Conservation (phyloP, 2,329 filamentous ascomycete species). For the Fusarium chlamydosporum region DNA sequence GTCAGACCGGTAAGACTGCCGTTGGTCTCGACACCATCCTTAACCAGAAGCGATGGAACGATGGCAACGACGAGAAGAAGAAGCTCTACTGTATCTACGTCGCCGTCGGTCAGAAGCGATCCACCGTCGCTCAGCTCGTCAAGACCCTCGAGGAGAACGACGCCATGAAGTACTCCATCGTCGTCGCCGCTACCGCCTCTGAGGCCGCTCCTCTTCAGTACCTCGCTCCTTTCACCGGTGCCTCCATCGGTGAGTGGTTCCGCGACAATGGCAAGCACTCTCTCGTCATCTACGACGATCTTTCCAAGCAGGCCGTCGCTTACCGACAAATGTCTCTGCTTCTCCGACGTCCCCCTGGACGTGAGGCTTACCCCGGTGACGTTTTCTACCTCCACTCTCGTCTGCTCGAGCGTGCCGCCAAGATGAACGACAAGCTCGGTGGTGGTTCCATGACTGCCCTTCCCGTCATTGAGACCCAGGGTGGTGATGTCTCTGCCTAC, state of each 20-base stretch:
- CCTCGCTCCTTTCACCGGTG: constrained; percentile 91
- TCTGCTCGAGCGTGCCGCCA: constrained; percentile 98
- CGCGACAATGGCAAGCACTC: constrained; percentile 89
- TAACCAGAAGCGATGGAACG: constrained; percentile 99
- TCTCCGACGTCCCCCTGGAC: constrained; percentile 95
- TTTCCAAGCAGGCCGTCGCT: constrained; percentile 97
- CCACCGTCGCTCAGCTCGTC: constrained; percentile 98
- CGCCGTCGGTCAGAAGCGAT: constrained; percentile 99
- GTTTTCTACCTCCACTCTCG: constrained; percentile 99
- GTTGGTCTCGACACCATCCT: constrained; percentile 98
- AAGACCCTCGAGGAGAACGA: constrained; percentile 99
- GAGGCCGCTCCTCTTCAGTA: constrained; percentile 97
- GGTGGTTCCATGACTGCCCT: constrained; percentile 97
- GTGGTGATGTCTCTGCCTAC: constrained; percentile 99
- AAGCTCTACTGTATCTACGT: constrained; percentile 99
- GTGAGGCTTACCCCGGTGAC: constrained; percentile 99
- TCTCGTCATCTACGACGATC: constrained; percentile 92
- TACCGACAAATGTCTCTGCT: constrained; percentile 99
- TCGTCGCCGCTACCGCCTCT: constrained; percentile 96
- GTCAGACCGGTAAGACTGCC: constrained; percentile 99
- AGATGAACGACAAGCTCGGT: constrained; percentile 96
- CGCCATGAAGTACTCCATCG: constrained; percentile 96
- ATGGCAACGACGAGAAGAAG: constrained; percentile 86
- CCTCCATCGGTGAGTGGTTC: constrained; percentile 74
- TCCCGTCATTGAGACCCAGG: constrained; percentile 98